Evolutionary conservation across 2,329 filamentous ascomycete genomes (phyloP).

Genomic region (Monosporascus sp.): DNA sequence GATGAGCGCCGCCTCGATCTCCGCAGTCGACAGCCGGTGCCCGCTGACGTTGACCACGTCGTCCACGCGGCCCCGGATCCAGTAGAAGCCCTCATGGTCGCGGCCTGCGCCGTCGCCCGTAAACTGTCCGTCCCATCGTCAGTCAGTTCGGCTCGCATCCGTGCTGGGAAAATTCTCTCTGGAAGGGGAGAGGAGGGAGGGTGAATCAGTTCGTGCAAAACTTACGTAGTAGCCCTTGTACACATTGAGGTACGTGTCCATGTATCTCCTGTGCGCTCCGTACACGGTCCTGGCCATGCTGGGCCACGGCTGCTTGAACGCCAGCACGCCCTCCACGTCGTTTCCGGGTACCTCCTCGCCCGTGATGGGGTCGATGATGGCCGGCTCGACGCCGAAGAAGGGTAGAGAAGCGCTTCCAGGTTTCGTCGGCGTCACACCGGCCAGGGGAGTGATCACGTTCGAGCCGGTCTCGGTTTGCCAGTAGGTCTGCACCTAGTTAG

Average conservation of each 20-base stretch:
- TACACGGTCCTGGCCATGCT: constrained; percentile 98
- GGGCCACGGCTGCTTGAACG: constrained; percentile 97
- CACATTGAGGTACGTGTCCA: constrained; percentile 97
- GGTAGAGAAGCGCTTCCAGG: constrained; percentile 92
- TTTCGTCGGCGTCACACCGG: constrained; percentile 92
- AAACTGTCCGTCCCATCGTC: constrained; percentile 49
- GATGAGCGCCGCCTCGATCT: constrained; percentile 94
- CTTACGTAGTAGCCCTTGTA: constrained; percentile 97
- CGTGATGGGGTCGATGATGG: constrained; percentile 93
- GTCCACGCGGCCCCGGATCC: constrained; percentile 97
- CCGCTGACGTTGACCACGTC: constrained; percentile 98
- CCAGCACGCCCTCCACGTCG: constrained; percentile 93
- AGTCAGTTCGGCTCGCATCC: neutral
- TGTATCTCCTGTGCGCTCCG: constrained; percentile 95
- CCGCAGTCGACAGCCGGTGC: constrained; percentile 91
- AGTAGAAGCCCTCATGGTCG: constrained; percentile 98
- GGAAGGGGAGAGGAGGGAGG: neutral
- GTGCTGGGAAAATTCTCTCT: neutral
- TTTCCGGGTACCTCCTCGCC: constrained; percentile 92
- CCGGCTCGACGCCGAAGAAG: constrained; percentile 97
- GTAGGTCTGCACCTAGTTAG: constrained; percentile 66
- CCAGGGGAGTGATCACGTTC: constrained; percentile 89
- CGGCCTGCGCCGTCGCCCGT: constrained; percentile 91
- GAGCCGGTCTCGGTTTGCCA: constrained; percentile 99
- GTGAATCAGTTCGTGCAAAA: constrained; percentile 14